These are phyloP conservation scores for Urochloa ruziziensis DNA, from an alignment of 176 grass and related monocot genomes.

Conservation along the genomic window DNA sequence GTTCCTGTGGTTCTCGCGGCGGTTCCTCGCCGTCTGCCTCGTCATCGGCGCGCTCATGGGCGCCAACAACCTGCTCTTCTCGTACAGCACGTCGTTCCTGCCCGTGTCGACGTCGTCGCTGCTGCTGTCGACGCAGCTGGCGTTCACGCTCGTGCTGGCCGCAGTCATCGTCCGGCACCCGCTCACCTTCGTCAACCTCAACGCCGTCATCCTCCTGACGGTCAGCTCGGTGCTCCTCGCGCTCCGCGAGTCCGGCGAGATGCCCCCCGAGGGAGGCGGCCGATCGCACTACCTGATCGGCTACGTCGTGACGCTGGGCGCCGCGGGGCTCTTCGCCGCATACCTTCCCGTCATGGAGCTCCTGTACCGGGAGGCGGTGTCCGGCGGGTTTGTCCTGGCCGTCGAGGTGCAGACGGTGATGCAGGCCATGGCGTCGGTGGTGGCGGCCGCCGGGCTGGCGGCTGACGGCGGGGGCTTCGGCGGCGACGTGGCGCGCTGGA, in stretches of 20 bases:
- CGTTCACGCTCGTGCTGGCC: constrained; percentile 83
- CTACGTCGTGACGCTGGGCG: constrained; percentile 65
- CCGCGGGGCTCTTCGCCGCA: constrained; percentile 63
- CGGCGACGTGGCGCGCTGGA: constrained; percentile 24
- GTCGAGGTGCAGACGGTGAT: constrained; percentile 90
- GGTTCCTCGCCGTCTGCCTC: constrained; percentile 51
- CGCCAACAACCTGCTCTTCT: constrained; percentile 81
- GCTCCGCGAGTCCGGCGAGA: constrained; percentile 45
- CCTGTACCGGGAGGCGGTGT: constrained; percentile 52
- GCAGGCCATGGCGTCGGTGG: constrained; percentile 48
- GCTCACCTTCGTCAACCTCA: constrained; percentile 79
- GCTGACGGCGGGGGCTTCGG: constrained; percentile 15
- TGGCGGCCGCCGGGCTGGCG: constrained; percentile 46
- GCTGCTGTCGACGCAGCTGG: constrained; percentile 84
- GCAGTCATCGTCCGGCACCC: constrained; percentile 73
- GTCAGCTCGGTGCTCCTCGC: constrained; percentile 75
- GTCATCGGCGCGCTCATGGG: constrained; percentile 69
- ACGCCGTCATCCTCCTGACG: constrained; percentile 71
- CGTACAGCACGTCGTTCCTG: constrained; percentile 76
- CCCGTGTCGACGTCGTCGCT: constrained; percentile 87
- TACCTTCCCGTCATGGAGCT: constrained; percentile 90
- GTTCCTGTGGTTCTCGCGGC: constrained; percentile 50
- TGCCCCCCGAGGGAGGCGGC: constrained; percentile 26
- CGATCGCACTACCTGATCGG: constrained; percentile 48
- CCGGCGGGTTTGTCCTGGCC: constrained; percentile 48